phyloP scores from a whole-genome alignment of 371 early-diverging fungal species.

The Apophysomyces variabilis region DNA sequence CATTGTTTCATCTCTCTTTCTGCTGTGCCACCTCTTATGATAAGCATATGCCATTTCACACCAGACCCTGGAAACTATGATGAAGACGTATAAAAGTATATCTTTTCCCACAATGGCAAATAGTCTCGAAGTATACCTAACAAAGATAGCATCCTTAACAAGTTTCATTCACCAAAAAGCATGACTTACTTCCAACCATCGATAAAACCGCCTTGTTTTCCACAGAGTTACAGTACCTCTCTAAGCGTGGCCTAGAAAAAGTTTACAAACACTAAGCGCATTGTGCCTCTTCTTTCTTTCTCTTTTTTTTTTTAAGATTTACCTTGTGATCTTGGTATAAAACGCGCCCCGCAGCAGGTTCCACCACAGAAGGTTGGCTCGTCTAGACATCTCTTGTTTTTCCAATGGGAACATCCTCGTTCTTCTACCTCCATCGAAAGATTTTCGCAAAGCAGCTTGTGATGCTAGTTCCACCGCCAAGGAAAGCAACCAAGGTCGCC shows the following conservation, averaged over 20 bases:
- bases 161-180: not conserved
- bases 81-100: constrained; percentile 82
- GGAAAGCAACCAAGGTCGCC: constrained; percentile 89
- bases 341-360: constrained; percentile 89
- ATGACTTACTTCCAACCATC: constrained; percentile 40
- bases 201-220: constrained; percentile 52
- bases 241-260: constrained; percentile 43
- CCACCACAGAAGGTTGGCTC: constrained; percentile 72
- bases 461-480: constrained; percentile 72
- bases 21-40: constrained; percentile 8
- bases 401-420: constrained; percentile 68
- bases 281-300: not conserved
- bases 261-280: constrained; percentile 1
- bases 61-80: constrained; percentile 25
- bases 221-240: constrained; percentile 49
- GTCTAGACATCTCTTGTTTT: constrained; percentile 74
- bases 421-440: constrained; percentile 39
- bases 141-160: not conserved
- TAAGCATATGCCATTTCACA: not conserved
- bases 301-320: constrained; percentile 18
- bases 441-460: constrained; percentile 41
- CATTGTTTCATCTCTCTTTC: constrained; percentile 9
- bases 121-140: constrained; percentile 83
- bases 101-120: constrained; percentile 91
- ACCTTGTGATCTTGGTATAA: constrained; percentile 82